Evolutionary conservation across 106 monocot species (phyloP).

Genomic region (Triglochin maritima): DNA sequence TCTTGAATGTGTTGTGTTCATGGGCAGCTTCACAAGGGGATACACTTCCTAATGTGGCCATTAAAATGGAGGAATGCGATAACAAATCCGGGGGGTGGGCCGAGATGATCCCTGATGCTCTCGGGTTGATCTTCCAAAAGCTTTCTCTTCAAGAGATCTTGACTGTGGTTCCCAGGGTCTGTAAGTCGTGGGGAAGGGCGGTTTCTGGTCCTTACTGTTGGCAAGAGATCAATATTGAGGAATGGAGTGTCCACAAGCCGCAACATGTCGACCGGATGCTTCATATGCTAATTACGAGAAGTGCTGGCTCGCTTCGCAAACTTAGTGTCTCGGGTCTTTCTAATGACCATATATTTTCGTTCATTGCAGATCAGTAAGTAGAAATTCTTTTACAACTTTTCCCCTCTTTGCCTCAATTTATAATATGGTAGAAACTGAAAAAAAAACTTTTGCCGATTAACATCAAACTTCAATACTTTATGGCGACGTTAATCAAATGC

Average conservation of each 20-base stretch:
- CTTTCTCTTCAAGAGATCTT: conserved; percentile 70
- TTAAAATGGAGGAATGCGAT: conserved; percentile 3
- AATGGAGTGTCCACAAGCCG: conserved; percentile 58
- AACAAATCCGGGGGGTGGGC: conserved; percentile 39
- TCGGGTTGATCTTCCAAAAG: conserved; percentile 72
- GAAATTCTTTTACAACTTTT: too few relatives aligned
- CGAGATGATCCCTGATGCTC: conserved; percentile 81
- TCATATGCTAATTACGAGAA: conserved; percentile 41
- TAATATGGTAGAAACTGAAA: background rate
- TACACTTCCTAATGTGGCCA: background rate
- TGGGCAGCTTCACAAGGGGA: conserved; percentile 1
- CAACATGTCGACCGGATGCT: conserved; percentile 52
- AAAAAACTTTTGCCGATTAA: background rate
- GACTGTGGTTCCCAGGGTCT: conserved; percentile 69
- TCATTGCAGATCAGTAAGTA: conserved; percentile 63
- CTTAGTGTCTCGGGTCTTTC: conserved; percentile 46
- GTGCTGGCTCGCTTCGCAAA: conserved; percentile 37
- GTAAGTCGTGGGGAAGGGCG: conserved; percentile 59
- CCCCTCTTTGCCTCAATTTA: background rate
- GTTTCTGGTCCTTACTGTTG: conserved; percentile 75
- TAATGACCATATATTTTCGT: conserved; percentile 43
- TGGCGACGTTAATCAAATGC: too few relatives aligned
- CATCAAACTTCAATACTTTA: background rate
- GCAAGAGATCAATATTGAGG: conserved; percentile 76
- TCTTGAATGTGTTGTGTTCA: background rate